These are phyloP conservation scores for Rutstroemia sydowiana DNA, from an alignment of 2,329 filamentous ascomycete species.

Conservation along the genomic window DNA sequence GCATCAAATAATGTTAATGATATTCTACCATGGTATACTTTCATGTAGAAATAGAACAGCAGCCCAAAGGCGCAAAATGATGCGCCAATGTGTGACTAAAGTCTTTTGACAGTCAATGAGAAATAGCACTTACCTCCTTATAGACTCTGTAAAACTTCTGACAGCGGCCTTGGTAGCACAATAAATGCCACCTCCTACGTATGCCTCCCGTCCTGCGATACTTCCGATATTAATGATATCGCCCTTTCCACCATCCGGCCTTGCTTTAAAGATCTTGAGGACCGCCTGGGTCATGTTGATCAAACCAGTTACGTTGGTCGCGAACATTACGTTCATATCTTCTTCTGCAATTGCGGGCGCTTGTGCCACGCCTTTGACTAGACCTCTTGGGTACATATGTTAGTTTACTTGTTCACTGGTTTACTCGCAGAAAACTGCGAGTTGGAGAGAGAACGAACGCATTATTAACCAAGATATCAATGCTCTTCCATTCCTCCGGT, in stretches of 20 bases:
- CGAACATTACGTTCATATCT: slow-evolving; percentile 82
- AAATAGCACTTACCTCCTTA: slow-evolving; percentile 57
- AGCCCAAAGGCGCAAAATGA: too few relatives aligned
- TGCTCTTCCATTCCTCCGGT: slow-evolving; percentile 74
- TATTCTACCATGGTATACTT: too few relatives aligned
- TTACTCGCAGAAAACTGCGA: too few relatives aligned
- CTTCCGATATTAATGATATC: slow-evolving; percentile 96
- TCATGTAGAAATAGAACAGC: too few relatives aligned
- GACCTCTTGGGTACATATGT: slow-evolving; percentile 48
- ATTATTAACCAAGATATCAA: slow-evolving; percentile 92
- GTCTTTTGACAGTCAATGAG: too few relatives aligned
- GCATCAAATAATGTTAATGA: too few relatives aligned
- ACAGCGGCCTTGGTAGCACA: slow-evolving; percentile 90
- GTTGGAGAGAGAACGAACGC: slow-evolving; percentile 57
- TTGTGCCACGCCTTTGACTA: slow-evolving; percentile 81
- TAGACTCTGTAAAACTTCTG: slow-evolving; percentile 71
- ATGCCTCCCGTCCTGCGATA: slow-evolving; percentile 83
- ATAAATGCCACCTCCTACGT: slow-evolving; percentile 82
- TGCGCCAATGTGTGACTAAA: too few relatives aligned
- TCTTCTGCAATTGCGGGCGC: slow-evolving; percentile 75
- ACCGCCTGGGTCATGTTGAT: slow-evolving; percentile 96
- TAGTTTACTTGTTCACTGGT: neutral
- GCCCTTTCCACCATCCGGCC: slow-evolving; percentile 63
- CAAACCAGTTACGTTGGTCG: slow-evolving; percentile 87
- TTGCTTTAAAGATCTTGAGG: slow-evolving; percentile 69